Conservation (phyloP, 345 rosid species). For the Cardamine chenopodiifolia region DNA sequence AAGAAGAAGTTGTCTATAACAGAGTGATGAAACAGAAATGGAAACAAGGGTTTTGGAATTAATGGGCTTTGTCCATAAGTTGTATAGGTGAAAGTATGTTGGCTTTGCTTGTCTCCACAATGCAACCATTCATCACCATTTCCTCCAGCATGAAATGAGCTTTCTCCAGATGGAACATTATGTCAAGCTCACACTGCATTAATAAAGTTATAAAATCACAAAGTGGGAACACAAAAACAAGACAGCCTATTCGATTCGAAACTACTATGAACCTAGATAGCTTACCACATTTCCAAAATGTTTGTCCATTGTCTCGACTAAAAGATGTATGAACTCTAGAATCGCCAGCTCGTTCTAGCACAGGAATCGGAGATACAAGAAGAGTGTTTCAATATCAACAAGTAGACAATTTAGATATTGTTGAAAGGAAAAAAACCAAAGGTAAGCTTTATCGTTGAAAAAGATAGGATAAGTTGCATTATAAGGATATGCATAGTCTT, state of each 20-base stretch:
- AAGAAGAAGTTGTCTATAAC: background rate
- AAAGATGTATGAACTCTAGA: constrained; percentile 91
- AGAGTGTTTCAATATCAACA: background rate
- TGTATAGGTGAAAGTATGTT: constrained; percentile 79
- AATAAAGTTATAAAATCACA: background rate
- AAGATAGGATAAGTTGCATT: background rate
- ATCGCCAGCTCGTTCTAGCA: constrained; percentile 88
- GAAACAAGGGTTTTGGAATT: background rate
- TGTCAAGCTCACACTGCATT: constrained; percentile 89
- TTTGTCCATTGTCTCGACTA: constrained; percentile 96
- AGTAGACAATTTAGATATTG: background rate
- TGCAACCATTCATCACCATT: constrained; percentile 96
- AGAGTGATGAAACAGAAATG: constrained; percentile 9
- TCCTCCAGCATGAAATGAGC: constrained; percentile 99
- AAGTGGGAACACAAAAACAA: background rate
- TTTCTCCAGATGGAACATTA: constrained; percentile 98
- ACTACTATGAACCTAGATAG: background rate
- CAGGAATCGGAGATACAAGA: background rate
- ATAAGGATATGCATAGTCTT: background rate
- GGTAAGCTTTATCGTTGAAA: background rate
- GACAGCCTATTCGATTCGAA: background rate
- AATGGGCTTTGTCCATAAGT: constrained; percentile 84
- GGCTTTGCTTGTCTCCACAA: constrained; percentile 92
- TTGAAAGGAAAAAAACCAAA: background rate
- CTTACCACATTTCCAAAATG: constrained; percentile 98